Evolutionary conservation across 371 early-diverging fungal species (phyloP).

Genomic region (Nosema muscidifuracis): DNA sequence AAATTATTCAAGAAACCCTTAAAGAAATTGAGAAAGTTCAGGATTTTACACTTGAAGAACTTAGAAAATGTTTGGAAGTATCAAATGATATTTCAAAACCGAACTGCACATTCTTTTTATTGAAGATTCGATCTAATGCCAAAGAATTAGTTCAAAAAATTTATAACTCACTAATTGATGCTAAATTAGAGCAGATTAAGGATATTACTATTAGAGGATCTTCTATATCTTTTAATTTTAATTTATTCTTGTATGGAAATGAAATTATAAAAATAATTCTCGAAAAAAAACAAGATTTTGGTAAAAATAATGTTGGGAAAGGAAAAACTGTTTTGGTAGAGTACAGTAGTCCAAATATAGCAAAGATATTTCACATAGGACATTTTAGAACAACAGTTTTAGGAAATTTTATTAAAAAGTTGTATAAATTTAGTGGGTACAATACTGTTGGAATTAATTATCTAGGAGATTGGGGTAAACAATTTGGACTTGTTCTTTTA

Average conservation of each 20-base stretch:
- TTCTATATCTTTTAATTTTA: constrained; percentile 40
- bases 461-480: constrained; percentile 99
- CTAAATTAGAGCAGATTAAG: constrained; percentile 13
- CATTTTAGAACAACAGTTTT: constrained; percentile 94
- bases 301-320: constrained; percentile 62
- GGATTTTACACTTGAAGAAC: constrained; percentile 12
- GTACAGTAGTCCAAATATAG: constrained; percentile 94
- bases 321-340: constrained; percentile 76
- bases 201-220: constrained; percentile 16
- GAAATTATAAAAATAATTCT: constrained; percentile 40
- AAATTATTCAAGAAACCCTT: constrained; percentile 30
- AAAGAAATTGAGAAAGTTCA: constrained; percentile 10
- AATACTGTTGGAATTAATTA: constrained; percentile 83
- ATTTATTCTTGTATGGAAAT: constrained; percentile 27
- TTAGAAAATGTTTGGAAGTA: constrained; percentile 26
- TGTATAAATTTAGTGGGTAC: constrained; percentile 77
- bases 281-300: constrained; percentile 41
- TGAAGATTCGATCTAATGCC: constrained; percentile 28
- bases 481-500: constrained; percentile 87
- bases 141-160: constrained; percentile 20
- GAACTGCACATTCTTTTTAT: constrained; percentile 44
- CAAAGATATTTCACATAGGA: constrained; percentile 98
- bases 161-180: background rate
- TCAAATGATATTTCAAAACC: constrained; percentile 19
- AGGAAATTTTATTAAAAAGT: constrained; percentile 81